phyloP scores from a whole-genome alignment of 768 basidiomycete species.

The Hericium rajendrae region DNA sequence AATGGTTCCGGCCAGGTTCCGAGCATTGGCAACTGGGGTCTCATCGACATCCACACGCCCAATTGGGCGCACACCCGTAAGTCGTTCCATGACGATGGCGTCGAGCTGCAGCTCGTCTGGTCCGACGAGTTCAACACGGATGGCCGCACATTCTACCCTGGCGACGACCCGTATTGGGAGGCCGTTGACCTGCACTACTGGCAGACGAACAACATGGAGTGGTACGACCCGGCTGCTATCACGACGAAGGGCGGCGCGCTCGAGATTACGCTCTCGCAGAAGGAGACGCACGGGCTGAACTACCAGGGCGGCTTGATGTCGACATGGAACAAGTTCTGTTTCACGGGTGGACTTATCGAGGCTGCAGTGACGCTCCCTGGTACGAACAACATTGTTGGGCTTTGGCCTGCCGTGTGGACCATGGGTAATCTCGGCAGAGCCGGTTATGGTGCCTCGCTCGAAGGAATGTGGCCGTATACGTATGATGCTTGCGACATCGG shows the following conservation, averaged over 20 bases:
- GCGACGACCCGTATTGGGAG: conserved; percentile 52
- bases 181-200: conserved; percentile 36
- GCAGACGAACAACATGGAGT: conserved; percentile 51
- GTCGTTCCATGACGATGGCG: conserved; percentile 51
- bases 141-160: conserved; percentile 76
- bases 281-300: conserved; percentile 54
- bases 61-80: conserved; percentile 40
- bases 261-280: conserved; percentile 46
- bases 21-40: conserved; percentile 26
- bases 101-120: conserved; percentile 62
- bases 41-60: conserved; percentile 55
- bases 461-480: conserved; percentile 81
- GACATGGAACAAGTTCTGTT: conserved; percentile 81
- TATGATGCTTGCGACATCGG: conserved; percentile 90
- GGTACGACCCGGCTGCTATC: conserved; percentile 74
- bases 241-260: conserved; percentile 33
- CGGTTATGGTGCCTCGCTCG: conserved; percentile 79
- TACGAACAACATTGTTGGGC: conserved; percentile 42
- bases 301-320: conserved; percentile 28
- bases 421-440: conserved; percentile 83
- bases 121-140: conserved; percentile 84
- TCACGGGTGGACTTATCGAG: conserved; percentile 79
- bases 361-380: conserved; percentile 64
- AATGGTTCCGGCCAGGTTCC: conserved; percentile 54
- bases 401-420: conserved; percentile 79